Base-by-base conservation (phyloP, 169 alveolate species). In the Cryptosporidium tyzzeri region DNA sequence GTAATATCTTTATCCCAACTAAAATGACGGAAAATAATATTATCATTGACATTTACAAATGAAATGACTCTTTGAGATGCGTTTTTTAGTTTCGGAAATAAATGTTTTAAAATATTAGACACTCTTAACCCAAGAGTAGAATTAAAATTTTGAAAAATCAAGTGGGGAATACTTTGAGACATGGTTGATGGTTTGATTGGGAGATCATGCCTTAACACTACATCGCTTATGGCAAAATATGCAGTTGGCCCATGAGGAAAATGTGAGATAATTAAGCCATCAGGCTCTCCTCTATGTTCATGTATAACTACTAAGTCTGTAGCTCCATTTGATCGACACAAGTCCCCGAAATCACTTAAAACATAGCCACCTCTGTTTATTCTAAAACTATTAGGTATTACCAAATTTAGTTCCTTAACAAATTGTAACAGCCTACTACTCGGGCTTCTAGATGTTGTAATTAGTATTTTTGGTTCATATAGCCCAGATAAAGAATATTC, bases 191-290 rank as follows among this genome's bases (percentile, higher is more conserved):
- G 97, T 86, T 97, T 96, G 53, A 96, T 99, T 5, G 97, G 96
- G 65, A 99, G 95, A 91, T 99, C 99, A 91, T 98, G 99, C 58
- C 99, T 95, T 85, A 98, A 94, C 16, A 96, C 98, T 26, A 97
- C 99, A 85, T 98, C 97, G 35, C 95, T 92, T 18, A 99, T 89
- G 31, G 98, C 99, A 92, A 98, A 98, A 92, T 98, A 97, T 2
- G 99, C 98, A 3, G 99, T 98, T 0, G 99, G 99, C 0, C 99
- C 99, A 84, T 96, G 97, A 4, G 99, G 99, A 86, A 99, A 91
- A 91, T 99, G 99, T 73, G 98, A 97, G 23, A 99, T 95, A 58
- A 99, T 98, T 96, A 99, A 91, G 68, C 99, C 99, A 91, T 98
- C 99, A 0, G 99, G 99, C 85, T 93, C 98, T 92, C 98, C 99